A percentile compares a stretch with the other conserved stretches of the same genome.
Conservation (phyloP, 306 rosid species). For the Prinsepia uniflora region DNA sequence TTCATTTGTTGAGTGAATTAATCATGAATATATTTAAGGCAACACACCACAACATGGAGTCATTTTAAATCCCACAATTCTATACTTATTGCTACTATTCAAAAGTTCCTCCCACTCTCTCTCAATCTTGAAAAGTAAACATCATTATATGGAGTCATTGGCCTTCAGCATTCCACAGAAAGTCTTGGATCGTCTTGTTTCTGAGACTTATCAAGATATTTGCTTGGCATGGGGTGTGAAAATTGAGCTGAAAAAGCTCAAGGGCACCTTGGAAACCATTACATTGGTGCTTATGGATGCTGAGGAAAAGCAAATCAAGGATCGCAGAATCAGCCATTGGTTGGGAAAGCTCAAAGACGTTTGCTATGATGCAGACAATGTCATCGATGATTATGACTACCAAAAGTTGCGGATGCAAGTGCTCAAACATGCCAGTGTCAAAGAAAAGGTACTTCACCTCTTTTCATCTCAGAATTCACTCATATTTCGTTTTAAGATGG, state of each 20-base stretch:
- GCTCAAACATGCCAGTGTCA: background rate
- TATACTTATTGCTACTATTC: too few relatives aligned
- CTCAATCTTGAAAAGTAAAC: too few relatives aligned
- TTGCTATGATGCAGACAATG: background rate
- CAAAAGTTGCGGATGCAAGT: background rate
- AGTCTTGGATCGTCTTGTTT: background rate
- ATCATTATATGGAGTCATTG: background rate
- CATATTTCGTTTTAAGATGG: background rate
- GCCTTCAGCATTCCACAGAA: background rate
- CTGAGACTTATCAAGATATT: constrained; percentile 5
- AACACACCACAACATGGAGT: too few relatives aligned
- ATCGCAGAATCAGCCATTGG: background rate
- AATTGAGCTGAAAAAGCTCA: background rate
- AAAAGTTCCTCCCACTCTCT: too few relatives aligned
- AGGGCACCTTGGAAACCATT: background rate
- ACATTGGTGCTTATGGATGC: background rate
- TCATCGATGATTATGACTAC: background rate
- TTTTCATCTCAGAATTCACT: constrained; percentile 4
- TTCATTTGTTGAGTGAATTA: too few relatives aligned
- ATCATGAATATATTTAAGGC: too few relatives aligned
- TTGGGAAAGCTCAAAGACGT: background rate
- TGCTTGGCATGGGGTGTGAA: background rate
- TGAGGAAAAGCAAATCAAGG: background rate
- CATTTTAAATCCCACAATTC: too few relatives aligned
- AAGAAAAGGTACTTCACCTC: constrained; percentile 8